Percentiles rank a stretch among this genome's conserved stretches.
Conservation (phyloP, 2,329 filamentous ascomycete genomes). For the Colletotrichum sp. region DNA sequence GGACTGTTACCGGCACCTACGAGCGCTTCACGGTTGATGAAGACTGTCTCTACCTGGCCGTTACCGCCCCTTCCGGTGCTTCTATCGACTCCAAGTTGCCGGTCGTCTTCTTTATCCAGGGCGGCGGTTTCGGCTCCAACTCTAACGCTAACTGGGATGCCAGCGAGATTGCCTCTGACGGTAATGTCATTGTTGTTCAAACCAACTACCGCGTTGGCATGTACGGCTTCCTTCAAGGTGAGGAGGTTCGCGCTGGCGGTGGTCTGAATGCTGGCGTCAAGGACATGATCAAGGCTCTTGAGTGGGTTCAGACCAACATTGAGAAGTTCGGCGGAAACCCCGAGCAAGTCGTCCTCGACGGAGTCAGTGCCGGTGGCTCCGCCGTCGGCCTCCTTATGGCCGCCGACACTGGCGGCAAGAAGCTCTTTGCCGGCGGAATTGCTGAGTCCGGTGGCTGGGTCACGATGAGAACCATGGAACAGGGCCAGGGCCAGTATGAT, state of each 20-base stretch:
- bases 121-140: slow-evolving; percentile 62
- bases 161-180: slow-evolving; percentile 61
- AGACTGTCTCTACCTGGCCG: slow-evolving; percentile 73
- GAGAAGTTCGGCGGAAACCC: slow-evolving; percentile 71
- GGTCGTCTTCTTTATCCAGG: slow-evolving; percentile 65
- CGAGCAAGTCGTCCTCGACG: slow-evolving; percentile 69
- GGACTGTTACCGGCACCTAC: slow-evolving; percentile 8
- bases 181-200: slow-evolving; percentile 69
- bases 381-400: slow-evolving; percentile 68
- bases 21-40: slow-evolving; percentile 45
- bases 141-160: slow-evolving; percentile 61
- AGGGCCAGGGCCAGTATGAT: slow-evolving; percentile 53
- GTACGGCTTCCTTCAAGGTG: slow-evolving; percentile 68
- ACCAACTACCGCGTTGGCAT: slow-evolving; percentile 80
- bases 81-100: slow-evolving; percentile 58
- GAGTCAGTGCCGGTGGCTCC: slow-evolving; percentile 70
- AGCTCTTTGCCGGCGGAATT: slow-evolving; percentile 55
- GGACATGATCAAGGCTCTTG: slow-evolving; percentile 55
- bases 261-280: slow-evolving; percentile 15
- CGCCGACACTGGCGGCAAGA: slow-evolving; percentile 53
- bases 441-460: slow-evolving; percentile 58
- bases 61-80: slow-evolving; percentile 62
- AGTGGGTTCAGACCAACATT: slow-evolving; percentile 74
- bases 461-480: slow-evolving; percentile 38
- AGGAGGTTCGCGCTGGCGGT: slow-evolving; percentile 16